Evolutionary conservation across 176 grass and related monocot genomes (phyloP).

Genomic region (Eleusine indica): DNA sequence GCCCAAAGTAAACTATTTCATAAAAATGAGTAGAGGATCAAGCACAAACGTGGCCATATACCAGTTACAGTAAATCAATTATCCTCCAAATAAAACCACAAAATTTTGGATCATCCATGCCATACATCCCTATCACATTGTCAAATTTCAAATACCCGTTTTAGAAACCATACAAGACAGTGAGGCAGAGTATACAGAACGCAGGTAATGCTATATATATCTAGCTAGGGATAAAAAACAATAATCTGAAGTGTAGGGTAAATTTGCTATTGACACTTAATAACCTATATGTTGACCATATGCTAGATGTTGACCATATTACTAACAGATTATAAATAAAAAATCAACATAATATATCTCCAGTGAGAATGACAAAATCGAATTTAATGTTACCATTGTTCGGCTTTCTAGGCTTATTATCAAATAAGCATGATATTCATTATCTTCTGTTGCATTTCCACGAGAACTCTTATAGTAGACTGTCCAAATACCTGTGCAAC

Average conservation of each 20-base stretch:
- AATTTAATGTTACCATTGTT: conserved; percentile 73
- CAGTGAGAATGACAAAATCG: conserved; percentile 11
- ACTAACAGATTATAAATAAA: neutral
- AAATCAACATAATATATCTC: neutral
- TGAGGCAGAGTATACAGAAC: neutral
- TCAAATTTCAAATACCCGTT: neutral
- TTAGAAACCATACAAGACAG: neutral
- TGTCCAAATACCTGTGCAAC: conserved; percentile 98
- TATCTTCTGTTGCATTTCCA: conserved; percentile 66
- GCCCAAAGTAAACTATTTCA: too few relatives aligned
- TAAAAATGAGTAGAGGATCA: neutral
- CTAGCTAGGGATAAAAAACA: conserved; percentile 5
- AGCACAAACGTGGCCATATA: neutral
- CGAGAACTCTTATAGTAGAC: conserved; percentile 96
- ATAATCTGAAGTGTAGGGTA: neutral
- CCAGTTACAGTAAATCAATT: neutral
- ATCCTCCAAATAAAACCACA: neutral
- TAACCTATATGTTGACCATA: neutral
- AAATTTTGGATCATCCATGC: neutral
- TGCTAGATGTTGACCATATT: neutral
- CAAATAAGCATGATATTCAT: conserved; percentile 98
- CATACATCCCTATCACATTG: neutral
- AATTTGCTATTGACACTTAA: neutral
- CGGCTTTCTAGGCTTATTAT: conserved; percentile 94
- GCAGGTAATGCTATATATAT: neutral